Conservation (phyloP, 169 alveolate species). For the Babesia divergens region DNA sequence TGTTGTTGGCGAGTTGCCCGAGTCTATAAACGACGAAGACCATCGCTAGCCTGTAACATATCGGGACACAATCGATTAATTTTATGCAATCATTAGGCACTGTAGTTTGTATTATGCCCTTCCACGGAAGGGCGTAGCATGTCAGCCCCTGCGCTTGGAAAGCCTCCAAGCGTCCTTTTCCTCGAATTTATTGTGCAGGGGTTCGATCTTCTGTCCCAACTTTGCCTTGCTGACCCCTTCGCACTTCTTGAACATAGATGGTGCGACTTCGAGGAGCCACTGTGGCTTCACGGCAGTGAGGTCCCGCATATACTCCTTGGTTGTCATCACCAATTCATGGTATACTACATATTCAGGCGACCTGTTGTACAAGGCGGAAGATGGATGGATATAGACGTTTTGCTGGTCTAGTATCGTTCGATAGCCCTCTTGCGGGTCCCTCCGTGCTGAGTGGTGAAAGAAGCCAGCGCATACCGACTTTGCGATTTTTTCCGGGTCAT, state of each 20-base stretch:
- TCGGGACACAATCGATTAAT: neutral
- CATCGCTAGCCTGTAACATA: neutral
- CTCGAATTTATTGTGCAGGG: constrained; percentile 91
- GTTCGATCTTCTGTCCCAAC: constrained; percentile 92
- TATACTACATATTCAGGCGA: constrained; percentile 98
- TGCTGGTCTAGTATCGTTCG: constrained; percentile 94
- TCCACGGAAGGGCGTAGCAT: neutral
- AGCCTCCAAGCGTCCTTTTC: constrained; percentile 98
- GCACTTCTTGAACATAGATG: constrained; percentile 91
- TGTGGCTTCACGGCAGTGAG: constrained; percentile 93
- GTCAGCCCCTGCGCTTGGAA: constrained; percentile 88
- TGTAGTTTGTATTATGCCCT: neutral
- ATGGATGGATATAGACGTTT: constrained; percentile 97
- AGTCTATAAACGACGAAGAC: constrained; percentile 64
- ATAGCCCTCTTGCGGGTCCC: constrained; percentile 97
- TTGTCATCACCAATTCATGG: constrained; percentile 96
- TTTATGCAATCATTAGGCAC: neutral
- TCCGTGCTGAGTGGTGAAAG: constrained; percentile 94
- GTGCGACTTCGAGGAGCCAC: constrained; percentile 98
- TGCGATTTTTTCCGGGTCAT: constrained; percentile 87
- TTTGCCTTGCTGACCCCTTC: constrained; percentile 86
- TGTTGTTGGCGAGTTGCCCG: constrained; percentile 83
- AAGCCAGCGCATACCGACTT: constrained; percentile 97
- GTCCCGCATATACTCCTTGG: constrained; percentile 98
- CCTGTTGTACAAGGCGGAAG: constrained; percentile 92